Percentiles rank a stretch among this genome's conserved stretches.
Evolutionary conservation across 257 asterid species (phyloP).

Genomic region (Thymus quinquecostatus): DNA sequence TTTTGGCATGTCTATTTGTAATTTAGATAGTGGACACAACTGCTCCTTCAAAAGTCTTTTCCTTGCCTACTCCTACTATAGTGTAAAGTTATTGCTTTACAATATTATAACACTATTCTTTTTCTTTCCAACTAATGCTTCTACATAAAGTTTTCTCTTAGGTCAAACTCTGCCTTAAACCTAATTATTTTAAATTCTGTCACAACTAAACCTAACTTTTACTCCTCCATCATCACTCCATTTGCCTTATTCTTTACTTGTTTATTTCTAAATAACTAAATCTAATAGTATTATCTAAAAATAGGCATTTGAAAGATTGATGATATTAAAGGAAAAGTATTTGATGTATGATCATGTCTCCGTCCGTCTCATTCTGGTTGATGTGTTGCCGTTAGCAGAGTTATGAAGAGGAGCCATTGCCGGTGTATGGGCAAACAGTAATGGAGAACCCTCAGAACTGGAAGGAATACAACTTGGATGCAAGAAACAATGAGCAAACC

Average conservation of each 20-base stretch:
- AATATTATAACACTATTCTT: not conserved
- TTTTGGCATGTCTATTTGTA: not conserved
- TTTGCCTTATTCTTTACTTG: not conserved
- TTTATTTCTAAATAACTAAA: not conserved
- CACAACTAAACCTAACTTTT: constrained; percentile 16
- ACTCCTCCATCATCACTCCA: constrained; percentile 13
- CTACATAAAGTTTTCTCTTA: constrained; percentile 27
- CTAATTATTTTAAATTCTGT: constrained; percentile 4
- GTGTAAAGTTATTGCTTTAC: constrained; percentile 15
- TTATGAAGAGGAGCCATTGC: constrained; percentile 72
- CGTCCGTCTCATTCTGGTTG: no score
- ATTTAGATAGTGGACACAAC: constrained; percentile 1
- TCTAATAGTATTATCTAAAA: not conserved
- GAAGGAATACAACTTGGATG: constrained; percentile 52
- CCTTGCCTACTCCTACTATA: not conserved
- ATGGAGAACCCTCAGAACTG: constrained; percentile 56
- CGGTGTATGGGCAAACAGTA: constrained; percentile 61
- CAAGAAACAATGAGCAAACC: constrained; percentile 40
- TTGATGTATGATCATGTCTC: no score
- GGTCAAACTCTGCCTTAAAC: constrained; percentile 7
- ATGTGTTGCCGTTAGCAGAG: constrained; percentile 50
- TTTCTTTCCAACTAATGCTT: constrained; percentile 33
- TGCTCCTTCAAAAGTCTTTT: not conserved
- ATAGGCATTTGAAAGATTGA: no score
- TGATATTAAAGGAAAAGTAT: no score